Conservation (phyloP, 345 rosid species). For the Rhizophora apiculata region DNA sequence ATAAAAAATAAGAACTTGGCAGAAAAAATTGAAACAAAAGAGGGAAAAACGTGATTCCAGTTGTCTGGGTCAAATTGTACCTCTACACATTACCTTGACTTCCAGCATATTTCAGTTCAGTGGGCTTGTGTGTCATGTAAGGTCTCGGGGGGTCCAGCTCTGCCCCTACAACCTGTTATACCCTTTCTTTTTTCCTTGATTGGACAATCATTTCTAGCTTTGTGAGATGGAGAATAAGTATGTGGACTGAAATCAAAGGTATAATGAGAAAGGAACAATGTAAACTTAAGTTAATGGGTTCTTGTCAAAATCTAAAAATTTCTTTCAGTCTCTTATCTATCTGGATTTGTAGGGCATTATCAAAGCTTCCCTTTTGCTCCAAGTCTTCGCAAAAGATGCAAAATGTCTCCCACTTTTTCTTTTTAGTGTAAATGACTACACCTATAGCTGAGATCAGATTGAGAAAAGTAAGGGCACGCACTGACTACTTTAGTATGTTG, state of each 20-base stretch:
- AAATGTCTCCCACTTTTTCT: slow-evolving; percentile 39
- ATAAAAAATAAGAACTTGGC: no score
- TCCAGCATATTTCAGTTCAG: neutral
- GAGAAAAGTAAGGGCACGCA: slow-evolving; percentile 6
- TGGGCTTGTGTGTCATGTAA: slow-evolving; percentile 1
- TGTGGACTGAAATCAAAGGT: slow-evolving; percentile 7
- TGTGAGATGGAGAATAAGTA: slow-evolving; percentile 6
- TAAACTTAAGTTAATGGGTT: slow-evolving; percentile 27
- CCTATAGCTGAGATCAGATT: slow-evolving; percentile 7
- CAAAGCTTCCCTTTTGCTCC: slow-evolving; percentile 33
- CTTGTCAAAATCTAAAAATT: slow-evolving; percentile 38
- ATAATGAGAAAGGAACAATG: slow-evolving; percentile 22
- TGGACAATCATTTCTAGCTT: slow-evolving; percentile 11
- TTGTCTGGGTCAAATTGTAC: neutral
- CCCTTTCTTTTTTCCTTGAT: neutral
- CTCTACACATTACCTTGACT: slow-evolving; percentile 6
- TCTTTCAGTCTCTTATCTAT: slow-evolving; percentile 25
- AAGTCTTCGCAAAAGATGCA: slow-evolving; percentile 50
- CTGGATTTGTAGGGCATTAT: slow-evolving; percentile 37
- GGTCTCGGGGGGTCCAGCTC: neutral
- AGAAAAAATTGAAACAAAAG: neutral
- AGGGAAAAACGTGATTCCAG: neutral
- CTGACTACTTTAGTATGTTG: slow-evolving; percentile 30
- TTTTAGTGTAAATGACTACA: slow-evolving; percentile 15
- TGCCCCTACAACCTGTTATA: neutral